Percentiles rank a stretch among this genome's conserved stretches.
phyloP scores from a whole-genome alignment of 2,329 filamentous ascomycete species.

The Botrytis sinoallii region DNA sequence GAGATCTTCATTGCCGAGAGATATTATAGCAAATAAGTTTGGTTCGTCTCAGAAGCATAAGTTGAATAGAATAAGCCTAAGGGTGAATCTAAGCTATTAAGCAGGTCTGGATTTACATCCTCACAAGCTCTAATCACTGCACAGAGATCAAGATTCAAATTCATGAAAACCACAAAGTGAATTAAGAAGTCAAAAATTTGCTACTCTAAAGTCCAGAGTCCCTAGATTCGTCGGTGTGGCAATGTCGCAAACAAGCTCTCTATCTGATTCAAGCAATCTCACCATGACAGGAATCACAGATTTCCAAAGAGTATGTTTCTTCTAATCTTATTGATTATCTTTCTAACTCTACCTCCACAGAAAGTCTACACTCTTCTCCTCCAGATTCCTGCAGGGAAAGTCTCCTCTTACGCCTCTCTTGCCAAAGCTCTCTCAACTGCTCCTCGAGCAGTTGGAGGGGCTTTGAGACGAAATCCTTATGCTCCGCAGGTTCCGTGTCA shows the following conservation, averaged over 20 bases:
- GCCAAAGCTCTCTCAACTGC: constrained; percentile 56
- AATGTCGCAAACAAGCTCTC: neutral
- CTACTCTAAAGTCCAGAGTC: neutral
- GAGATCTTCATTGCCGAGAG: neutral
- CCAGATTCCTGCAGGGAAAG: constrained; percentile 57
- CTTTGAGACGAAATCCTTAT: constrained; percentile 58
- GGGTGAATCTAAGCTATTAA: neutral
- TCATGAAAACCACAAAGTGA: neutral
- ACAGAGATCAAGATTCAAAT: neutral
- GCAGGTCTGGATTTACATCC: neutral
- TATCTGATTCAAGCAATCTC: neutral
- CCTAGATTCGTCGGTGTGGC: neutral
- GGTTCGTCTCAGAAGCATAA: neutral
- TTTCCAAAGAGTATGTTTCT: constrained; percentile 28
- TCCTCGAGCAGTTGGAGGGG: constrained; percentile 60
- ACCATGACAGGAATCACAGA: constrained; percentile 27
- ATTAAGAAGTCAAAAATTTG: neutral
- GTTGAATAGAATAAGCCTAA: neutral
- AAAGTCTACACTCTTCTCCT: constrained; percentile 55
- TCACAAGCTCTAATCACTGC: neutral
- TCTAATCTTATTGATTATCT: neutral
- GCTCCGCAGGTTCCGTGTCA: constrained; percentile 62
- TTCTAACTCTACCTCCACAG: constrained; percentile 20
- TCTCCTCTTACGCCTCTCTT: constrained; percentile 59
- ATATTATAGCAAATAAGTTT: accelerated